Percentiles rank a stretch among this genome's conserved stretches.
These are phyloP conservation scores for Aspergillus jensenii DNA, from an alignment of 2,329 filamentous ascomycete genomes.

Conservation along the genomic window DNA sequence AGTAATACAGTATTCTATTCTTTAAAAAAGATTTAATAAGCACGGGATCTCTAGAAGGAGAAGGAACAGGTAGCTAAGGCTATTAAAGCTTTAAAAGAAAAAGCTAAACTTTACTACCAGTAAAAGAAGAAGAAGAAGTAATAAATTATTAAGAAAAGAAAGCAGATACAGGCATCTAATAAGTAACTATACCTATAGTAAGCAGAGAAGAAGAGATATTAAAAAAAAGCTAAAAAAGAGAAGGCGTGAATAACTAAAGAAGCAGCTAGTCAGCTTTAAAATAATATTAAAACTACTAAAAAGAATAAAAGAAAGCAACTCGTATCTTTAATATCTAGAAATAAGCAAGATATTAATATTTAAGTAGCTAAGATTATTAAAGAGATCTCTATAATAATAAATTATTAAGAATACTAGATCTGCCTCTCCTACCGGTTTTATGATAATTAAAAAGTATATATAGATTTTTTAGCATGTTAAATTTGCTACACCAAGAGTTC, in stretches of 20 bases:
- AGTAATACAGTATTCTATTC: slow-evolving; percentile 2
- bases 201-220: slow-evolving; percentile 41
- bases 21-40: slow-evolving; percentile 7
- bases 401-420: too few species aligned
- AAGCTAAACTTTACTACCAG: background rate
- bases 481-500: too few species aligned
- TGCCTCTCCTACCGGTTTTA: too few species aligned
- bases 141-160: slow-evolving; percentile 2
- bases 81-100: slow-evolving; percentile 1
- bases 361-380: too few species aligned
- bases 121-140: slow-evolving; percentile 6
- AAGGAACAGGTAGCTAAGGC: background rate
- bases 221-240: slow-evolving; percentile 33
- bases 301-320: background rate
- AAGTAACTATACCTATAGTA: slow-evolving; percentile 23
- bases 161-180: slow-evolving; percentile 16
- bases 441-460: too few species aligned
- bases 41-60: background rate
- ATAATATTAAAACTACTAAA: background rate
- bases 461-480: too few species aligned
- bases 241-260: background rate
- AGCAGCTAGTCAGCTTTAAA: slow-evolving; percentile 3
- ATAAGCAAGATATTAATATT: too few species aligned
- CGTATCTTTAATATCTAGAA: too few species aligned
- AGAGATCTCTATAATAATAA: too few species aligned